phyloP scores from a whole-genome alignment of 305 asterid genomes.

The Nicotiana rustica region DNA sequence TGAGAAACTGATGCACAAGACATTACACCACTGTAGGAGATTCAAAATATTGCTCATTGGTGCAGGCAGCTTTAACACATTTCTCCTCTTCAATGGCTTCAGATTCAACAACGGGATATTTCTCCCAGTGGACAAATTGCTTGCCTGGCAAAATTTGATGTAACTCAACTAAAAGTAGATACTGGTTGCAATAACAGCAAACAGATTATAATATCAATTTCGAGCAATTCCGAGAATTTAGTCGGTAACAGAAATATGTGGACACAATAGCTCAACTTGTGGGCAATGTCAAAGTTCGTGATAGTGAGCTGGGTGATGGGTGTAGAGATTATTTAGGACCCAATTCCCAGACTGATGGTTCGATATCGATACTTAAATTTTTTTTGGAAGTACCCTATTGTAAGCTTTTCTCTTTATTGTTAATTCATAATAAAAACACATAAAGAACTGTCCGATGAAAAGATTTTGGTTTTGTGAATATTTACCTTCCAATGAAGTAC shows the following conservation, averaged over 20 bases:
- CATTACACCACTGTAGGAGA: conserved; percentile 1
- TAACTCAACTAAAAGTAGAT: conserved; percentile 17
- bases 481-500: conserved; percentile 84
- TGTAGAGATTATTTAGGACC: conserved; percentile 14
- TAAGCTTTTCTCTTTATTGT: not conserved
- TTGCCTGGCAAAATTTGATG: not conserved
- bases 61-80: conserved; percentile 79
- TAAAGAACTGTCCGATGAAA: conserved; percentile 3
- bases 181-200: conserved; percentile 11
- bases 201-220: conserved; percentile 21
- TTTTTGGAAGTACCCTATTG: not conserved
- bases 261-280: not conserved
- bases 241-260: conserved; percentile 6
- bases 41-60: conserved; percentile 13
- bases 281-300: not conserved
- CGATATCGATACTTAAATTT: not conserved
- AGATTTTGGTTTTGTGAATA: conserved; percentile 3
- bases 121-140: conserved; percentile 17
- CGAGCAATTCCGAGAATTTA: not conserved
- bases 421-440: conserved; percentile 10
- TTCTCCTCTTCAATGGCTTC: conserved; percentile 51
- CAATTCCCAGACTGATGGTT: conserved; percentile 19
- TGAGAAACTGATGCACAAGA: conserved; percentile 8
- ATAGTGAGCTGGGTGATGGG: not conserved
- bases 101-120: conserved; percentile 6